Evolutionary conservation across 257 asterid genomes (phyloP), one percentile per base, ranked within the genome.

Genomic region (Solanum chmielewskii): DNA sequence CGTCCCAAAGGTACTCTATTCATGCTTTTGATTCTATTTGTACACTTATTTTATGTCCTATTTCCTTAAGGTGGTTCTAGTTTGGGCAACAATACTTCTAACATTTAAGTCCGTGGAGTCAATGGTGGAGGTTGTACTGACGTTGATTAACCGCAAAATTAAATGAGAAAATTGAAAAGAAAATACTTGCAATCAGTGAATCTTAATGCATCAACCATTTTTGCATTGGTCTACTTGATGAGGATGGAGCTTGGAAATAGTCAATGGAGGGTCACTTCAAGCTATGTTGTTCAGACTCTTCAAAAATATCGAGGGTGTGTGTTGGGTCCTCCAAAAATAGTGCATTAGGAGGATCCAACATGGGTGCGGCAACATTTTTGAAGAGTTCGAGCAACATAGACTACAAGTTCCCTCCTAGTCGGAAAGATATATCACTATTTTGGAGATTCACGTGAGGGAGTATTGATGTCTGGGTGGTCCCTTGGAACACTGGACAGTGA

Each of bases 1-100:
- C 91, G 90, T 82, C 89, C 92, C 78, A 95, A 88, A 91, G 95
- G 98, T 94, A 91, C 49, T 86, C 89, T 74, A 85, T 83, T 75
- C 41, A 87, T 45, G 66, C 83, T 52, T 59, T 56, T 78, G 82
- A 21, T 85, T 56, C 20, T 75, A 21, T 2, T 85, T 39, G 10
- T 66, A 75, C 68, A 47, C 60, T 80, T 45, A 6, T 5, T 45
- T 80, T 45, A 18, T 31, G 14, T 47, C 85, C 66, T 80, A 47
- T 47, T 45, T 47, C 68, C 66, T 80, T 47, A 47, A 47, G 85
- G 29, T 80, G 42, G 85, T 16, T 80, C 68, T 80, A 27, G 68
- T 29, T 80, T 18, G 68, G 68, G 44, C 10, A 27, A 47, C 31
- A 80, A 44, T 20, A 31, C 62, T 80, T 80, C 68, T 80, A 80